These are phyloP conservation scores for Neurospora cerealis DNA, from an alignment of 495 filamentous ascomycete species.

Conservation along the genomic window DNA sequence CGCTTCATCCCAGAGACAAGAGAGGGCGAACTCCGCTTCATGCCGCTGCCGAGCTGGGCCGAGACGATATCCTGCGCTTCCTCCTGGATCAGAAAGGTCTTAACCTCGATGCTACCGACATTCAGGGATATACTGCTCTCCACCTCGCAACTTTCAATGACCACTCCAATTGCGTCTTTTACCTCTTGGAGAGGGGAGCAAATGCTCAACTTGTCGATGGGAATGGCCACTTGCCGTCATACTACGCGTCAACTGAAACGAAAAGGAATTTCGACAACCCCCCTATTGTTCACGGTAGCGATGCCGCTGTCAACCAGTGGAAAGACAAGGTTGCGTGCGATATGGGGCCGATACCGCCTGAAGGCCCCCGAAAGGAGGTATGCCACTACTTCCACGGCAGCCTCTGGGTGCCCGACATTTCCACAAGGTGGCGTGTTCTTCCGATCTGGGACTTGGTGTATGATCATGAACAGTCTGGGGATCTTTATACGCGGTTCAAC, in stretches of 20 bases:
- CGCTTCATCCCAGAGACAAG: neutral
- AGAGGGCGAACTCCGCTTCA: constrained; percentile 1
- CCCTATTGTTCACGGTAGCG: neutral
- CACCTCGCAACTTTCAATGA: neutral
- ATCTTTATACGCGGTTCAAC: neutral
- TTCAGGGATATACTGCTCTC: neutral
- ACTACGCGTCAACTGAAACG: neutral
- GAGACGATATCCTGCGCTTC: neutral
- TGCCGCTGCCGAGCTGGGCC: constrained; percentile 1
- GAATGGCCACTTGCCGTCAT: constrained; percentile 3
- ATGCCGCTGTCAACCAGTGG: neutral
- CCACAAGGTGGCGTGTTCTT: neutral
- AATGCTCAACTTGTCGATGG: constrained; percentile 2
- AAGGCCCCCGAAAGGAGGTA: neutral
- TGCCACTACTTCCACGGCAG: neutral
- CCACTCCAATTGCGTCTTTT: neutral
- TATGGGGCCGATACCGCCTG: neutral
- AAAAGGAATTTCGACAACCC: neutral
- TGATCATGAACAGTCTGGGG: neutral
- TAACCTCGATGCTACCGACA: neutral
- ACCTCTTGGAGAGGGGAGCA: neutral
- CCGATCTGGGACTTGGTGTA: neutral
- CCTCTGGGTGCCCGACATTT: constrained; percentile 1
- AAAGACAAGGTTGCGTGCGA: neutral
- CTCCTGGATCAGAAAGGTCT: constrained; percentile 3